Evolutionary conservation across 345 rosid genomes (phyloP), one percentile per base, ranked within the genome.

Genomic region (Gossypium thurberi): DNA sequence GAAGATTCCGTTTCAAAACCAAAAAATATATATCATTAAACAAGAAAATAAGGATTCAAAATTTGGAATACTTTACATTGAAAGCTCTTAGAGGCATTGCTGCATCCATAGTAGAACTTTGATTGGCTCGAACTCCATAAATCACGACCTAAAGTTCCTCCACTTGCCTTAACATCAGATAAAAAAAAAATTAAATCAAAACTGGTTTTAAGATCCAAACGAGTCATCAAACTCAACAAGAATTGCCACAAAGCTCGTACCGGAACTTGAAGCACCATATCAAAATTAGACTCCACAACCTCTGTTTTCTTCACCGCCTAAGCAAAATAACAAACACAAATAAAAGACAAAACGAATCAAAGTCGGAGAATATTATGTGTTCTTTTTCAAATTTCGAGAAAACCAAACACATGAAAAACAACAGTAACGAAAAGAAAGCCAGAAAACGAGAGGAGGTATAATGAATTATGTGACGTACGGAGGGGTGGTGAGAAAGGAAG

Each of bases 51-150:
- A 43, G 15, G 43, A 50, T 61, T 48, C 52, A 48, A 66, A 33
- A 10, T 60, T 59, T 10, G 66, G 46, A 76, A 33, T 15, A 70
- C 57, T 13, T 71, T 80, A 94, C 98, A 50, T 68, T 25, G 84
- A 81, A 92, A 90, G 56, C 75, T 73, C 17, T 72, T 69, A 78
- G 81, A 81, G 76, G 94, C 87, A 76, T 89, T 83, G 77, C 96
- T 90, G 89, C 98, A 94, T 25, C 92, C 95, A 42, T 79, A 71
- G 85, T 84, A 92, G 65, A 86, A 84, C 46, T 82, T 82, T 7
- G 98, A 89, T 59, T 69, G 77, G 17, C 80, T 83, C 6, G 95
- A 88, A 75, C 77, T 85, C 98, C 98, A 94, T 58, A 88, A 81
- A 46, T 88, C 87, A 26, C 80, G 85, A 71, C 82, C 85, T 10